Evolutionary conservation across 257 asterid species (phyloP).

Genomic region (Scutellaria baicalensis): DNA sequence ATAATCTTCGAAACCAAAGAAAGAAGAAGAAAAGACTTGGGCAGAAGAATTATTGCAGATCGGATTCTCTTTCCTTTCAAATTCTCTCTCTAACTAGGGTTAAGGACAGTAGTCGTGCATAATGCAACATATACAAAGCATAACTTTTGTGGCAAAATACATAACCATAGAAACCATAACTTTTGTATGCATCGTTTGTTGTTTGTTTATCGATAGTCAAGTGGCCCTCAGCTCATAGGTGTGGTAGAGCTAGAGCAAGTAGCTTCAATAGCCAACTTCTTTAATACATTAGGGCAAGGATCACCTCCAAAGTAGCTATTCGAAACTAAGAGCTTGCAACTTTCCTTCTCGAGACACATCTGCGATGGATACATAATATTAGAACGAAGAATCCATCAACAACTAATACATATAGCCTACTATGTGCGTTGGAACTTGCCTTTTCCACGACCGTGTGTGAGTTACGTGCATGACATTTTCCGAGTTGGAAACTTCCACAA

Average conservation of each 20-base stretch:
- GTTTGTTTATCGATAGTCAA: not conserved
- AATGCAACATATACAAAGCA: too few species aligned
- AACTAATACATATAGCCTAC: too few species aligned
- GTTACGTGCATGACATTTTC: slow-evolving; percentile 41
- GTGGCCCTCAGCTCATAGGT: not conserved
- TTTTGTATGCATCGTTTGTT: too few species aligned
- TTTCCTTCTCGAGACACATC: slow-evolving; percentile 45
- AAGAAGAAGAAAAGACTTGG: too few species aligned
- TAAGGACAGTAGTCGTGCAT: too few species aligned
- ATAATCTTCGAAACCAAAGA: too few species aligned
- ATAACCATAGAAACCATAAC: too few species aligned
- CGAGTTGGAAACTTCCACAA: slow-evolving; percentile 38
- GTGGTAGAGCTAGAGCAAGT: slow-evolving; percentile 37
- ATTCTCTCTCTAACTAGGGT: too few species aligned
- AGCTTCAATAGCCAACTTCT: slow-evolving; percentile 47
- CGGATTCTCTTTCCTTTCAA: too few species aligned
- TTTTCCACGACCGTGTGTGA: slow-evolving; percentile 36
- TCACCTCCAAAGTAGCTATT: slow-evolving; percentile 43
- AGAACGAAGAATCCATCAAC: not conserved
- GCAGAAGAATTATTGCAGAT: too few species aligned
- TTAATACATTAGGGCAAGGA: slow-evolving; percentile 53
- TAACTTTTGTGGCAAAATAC: too few species aligned
- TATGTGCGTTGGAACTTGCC: slow-evolving; percentile 30
- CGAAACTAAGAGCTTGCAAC: slow-evolving; percentile 38
- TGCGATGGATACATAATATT: not conserved